Evolutionary conservation across 176 grass and related monocot species (phyloP), one percentile per base, ranked within the genome.

Genomic region (Oryza glaberrima): DNA sequence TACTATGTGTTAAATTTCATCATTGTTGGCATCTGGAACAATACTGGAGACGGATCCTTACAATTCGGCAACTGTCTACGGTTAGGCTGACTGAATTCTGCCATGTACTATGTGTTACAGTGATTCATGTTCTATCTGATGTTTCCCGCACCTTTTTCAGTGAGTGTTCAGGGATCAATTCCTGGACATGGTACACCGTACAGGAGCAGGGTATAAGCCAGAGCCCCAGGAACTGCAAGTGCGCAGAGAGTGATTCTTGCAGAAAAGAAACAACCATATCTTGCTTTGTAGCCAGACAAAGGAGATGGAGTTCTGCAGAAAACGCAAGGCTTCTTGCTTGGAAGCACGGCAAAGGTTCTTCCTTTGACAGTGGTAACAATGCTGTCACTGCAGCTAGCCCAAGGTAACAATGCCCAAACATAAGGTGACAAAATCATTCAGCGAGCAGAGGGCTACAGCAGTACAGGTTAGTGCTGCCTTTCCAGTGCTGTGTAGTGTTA

Each of bases 241-340:
- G 4, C 23, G 1, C 25, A 1, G 36, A 19, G 35, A 25, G 13
- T 66, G 25, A 61, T 81, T 41, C 78, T 16, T 8, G 14, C 7
- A 54, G 13, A 72, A 32, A 11, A 49, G 13, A 19, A 26, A 20
- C 26, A 20, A 10, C 56, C 7, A 22, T 47, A 5, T 23, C 28
- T 81, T 77, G 54, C 73, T 77, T 83, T 41, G 20, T 70, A 15
- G 75, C 48, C 58, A 23, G 48, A 69, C 25, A 61, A 30, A 56
- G 22, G 6, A 9, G 48, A 47, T 32, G 14, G 19, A 26, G 47
- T 63, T 61, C 28, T 48, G 19, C 25, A 19, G 51, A 19, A 47
- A 43, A 12, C n/a, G 43, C 70, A 2, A 10, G 28, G 23, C 46
- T 76, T 20, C 19, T 88, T 74, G 20, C 76, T 84, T 80, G 20